Base-by-base conservation (phyloP, 441 rosid genomes). In the Syzygium malaccense region DNA sequence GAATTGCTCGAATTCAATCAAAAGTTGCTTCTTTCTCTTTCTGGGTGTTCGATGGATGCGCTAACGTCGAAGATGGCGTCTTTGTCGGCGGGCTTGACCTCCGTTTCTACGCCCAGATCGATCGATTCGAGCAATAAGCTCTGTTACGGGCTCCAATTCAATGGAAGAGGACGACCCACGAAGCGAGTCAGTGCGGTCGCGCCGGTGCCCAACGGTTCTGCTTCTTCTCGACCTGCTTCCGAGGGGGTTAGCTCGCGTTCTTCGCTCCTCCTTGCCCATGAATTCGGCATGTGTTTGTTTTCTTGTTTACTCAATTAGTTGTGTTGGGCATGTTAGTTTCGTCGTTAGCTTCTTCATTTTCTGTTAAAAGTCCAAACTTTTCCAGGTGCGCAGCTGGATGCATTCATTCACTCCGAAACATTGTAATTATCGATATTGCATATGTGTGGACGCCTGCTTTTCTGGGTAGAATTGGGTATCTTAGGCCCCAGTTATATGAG, bases 161-260 rank as follows among this genome's bases (percentile, higher is more conserved):
- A 64, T 20, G 55, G 68, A 15, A 68, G 87, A 71, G 66, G 57
- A 88, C 87, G 57, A 14, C 32, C 55, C 41, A 60, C 9, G 45
- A 53, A 49, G 32, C 68, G 56, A 5, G 56, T 79, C 68, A 66
- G 30, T 5, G 86, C 89, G 8, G 28, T 41, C 78, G 49, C 56
- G 53, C 86, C 86, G 75, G 53, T 86, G 55, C 90, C 93, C 75
- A 92, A 92, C 84, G 98, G 95, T 87, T 89, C 91, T 88, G 93
- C 91, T 91, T 90, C 91, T 92, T 90, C 93, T 66, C 25, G 62
- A n/a, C 87, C 94, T 88, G 88, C 94, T 89, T 90, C 94, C 86
- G 91, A 86, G 66, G 94, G 91, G 96, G 96, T 95, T 15, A 33
- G 89, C 33, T 25, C 17, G 37, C 9, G 32, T 54, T 37, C 84